Percentiles rank a stretch among this genome's conserved stretches.
Conservation (phyloP, 2,329 filamentous ascomycete genomes). For the Rhytidhysteron rufulum region DNA sequence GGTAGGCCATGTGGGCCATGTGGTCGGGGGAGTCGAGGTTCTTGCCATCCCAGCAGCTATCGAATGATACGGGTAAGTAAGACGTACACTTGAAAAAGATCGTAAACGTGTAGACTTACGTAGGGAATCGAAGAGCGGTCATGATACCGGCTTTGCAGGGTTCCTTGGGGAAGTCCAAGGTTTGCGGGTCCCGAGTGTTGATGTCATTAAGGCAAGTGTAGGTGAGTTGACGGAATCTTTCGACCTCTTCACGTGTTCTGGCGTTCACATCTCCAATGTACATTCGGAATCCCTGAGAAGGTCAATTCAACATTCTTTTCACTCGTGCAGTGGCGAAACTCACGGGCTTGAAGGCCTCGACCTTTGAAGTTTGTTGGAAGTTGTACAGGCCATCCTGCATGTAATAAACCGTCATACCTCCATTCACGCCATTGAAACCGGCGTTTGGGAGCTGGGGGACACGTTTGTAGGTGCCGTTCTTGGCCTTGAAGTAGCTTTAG, state of each 20-base stretch:
- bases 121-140: constrained; percentile 40
- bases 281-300: constrained; percentile 26
- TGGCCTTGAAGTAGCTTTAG: constrained; percentile 18
- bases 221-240: constrained; percentile 42
- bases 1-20: constrained; percentile 20
- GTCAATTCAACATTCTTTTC: no score
- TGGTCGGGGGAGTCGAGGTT: constrained; percentile 23
- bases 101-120: constrained; percentile 8
- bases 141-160: constrained; percentile 42
- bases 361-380: constrained; percentile 28
- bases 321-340: no score
- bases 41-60: constrained; percentile 19
- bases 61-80: background rate
- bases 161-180: constrained; percentile 36
- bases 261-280: constrained; percentile 21
- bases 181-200: constrained; percentile 39
- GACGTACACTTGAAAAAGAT: background rate
- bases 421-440: constrained; percentile 20
- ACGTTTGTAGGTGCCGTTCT: constrained; percentile 23
- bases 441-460: constrained; percentile 20
- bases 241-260: constrained; percentile 26
- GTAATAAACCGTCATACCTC: constrained; percentile 27
- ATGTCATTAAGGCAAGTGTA: constrained; percentile 43
- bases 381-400: constrained; percentile 25
- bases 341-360: constrained; percentile 39